Conservation (phyloP, 192 early-diverging fungal species). For the Coemansia erecta region DNA sequence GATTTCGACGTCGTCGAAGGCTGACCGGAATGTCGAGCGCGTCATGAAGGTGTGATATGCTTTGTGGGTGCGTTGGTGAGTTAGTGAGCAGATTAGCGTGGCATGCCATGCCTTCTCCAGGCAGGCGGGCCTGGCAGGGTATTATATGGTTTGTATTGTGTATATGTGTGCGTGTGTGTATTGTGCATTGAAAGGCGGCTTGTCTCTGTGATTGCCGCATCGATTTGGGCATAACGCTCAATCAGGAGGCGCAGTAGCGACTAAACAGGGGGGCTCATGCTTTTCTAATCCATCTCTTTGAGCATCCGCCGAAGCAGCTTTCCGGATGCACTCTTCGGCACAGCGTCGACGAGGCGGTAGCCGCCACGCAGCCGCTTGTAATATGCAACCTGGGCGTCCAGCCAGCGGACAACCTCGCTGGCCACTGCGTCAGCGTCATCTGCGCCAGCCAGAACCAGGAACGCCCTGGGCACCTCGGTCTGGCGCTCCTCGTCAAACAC, state of each 20-base stretch:
- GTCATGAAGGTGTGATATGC: neutral
- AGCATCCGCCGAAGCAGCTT: slow-evolving; percentile 50
- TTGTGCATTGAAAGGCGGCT: no score
- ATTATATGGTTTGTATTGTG: no score
- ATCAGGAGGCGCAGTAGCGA: no score
- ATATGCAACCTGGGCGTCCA: slow-evolving; percentile 28
- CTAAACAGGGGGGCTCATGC: no score
- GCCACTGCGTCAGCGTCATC: neutral
- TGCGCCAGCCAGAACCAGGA: slow-evolving; percentile 14
- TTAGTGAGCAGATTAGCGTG: no score
- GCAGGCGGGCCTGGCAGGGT: no score
- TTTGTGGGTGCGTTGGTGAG: no score
- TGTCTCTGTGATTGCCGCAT: no score
- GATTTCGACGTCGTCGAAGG: neutral
- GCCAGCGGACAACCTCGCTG: slow-evolving; percentile 19
- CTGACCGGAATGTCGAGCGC: neutral
- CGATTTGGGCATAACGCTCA: no score
- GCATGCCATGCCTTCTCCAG: no score
- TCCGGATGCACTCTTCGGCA: slow-evolving; percentile 42
- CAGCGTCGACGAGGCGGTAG: slow-evolving; percentile 14
- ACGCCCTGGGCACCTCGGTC: slow-evolving; percentile 51
- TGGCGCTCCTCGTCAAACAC: slow-evolving; percentile 55
- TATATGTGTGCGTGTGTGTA: no score
- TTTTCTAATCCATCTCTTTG: neutral
- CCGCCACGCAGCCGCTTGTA: slow-evolving; percentile 46